Conservation (phyloP, 2,329 filamentous ascomycete genomes). For the Verruconis gallopava region DNA sequence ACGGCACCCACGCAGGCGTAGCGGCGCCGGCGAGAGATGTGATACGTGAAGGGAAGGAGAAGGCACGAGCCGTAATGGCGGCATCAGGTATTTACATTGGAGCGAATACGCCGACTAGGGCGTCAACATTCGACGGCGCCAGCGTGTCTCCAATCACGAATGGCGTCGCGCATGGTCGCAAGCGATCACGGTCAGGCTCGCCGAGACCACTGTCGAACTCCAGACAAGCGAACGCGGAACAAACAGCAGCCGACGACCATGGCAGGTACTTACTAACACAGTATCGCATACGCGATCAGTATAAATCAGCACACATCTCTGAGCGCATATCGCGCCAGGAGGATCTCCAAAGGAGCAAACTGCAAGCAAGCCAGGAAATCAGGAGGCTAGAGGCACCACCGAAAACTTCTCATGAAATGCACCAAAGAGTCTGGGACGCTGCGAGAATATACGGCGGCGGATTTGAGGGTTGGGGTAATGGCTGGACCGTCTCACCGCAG, state of each 20-base stretch:
- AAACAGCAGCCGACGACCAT: conserved; percentile 13
- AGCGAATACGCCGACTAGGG: conserved; percentile 17
- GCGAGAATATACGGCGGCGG: conserved; percentile 50
- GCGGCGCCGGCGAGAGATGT: conserved; percentile 22
- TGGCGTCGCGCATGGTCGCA: conserved; percentile 37
- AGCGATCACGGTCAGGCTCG: conserved; percentile 47
- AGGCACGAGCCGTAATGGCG: conserved; percentile 45
- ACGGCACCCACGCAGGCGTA: neutral
- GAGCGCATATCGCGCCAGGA: conserved; percentile 37
- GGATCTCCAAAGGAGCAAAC: conserved; percentile 45
- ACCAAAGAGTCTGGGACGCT: conserved; percentile 19
- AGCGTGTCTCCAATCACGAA: conserved; percentile 22
- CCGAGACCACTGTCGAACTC: conserved; percentile 19
- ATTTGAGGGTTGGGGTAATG: conserved; percentile 83
- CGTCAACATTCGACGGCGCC: conserved; percentile 14
- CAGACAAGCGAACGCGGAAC: neutral
- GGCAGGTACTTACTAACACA: conserved; percentile 42
- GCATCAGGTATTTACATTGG: conserved; percentile 33
- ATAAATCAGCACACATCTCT: conserved; percentile 36
- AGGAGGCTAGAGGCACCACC: neutral
- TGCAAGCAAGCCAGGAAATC: neutral
- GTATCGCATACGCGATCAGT: conserved; percentile 51
- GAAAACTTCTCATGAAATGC: neutral
- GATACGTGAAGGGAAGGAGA: conserved; percentile 47
- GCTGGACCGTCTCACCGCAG: conserved; percentile 48